These are phyloP conservation scores for Emmonsiellopsis sp. DNA, from an alignment of 2,329 filamentous ascomycete genomes.

Conservation along the genomic window DNA sequence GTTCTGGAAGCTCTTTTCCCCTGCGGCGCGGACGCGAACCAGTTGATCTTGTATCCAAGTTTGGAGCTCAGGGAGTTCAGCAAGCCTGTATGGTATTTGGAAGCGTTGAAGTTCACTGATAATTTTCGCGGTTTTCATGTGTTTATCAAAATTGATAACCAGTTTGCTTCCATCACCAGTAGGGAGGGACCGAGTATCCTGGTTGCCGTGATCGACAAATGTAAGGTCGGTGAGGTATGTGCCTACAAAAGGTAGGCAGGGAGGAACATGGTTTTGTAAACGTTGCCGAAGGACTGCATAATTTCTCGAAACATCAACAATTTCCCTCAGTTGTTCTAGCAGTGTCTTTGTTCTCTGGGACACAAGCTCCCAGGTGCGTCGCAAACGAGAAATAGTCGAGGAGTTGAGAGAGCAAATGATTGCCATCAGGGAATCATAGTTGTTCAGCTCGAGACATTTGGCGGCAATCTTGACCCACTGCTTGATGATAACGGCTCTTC, in stretches of 20 bases:
- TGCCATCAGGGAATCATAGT: constrained; percentile 94
- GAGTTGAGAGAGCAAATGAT: constrained; percentile 92
- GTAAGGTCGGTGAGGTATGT: constrained; percentile 95
- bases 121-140: constrained; percentile 87
- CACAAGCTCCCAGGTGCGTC: constrained; percentile 84
- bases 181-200: constrained; percentile 68
- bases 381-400: constrained; percentile 79
- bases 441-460: constrained; percentile 79
- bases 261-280: constrained; percentile 76
- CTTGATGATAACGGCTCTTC: constrained; percentile 81
- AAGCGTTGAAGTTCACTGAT: constrained; percentile 94
- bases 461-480: constrained; percentile 95
- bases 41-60: constrained; percentile 85
- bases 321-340: constrained; percentile 68
- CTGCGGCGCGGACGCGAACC: constrained; percentile 58
- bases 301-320: constrained; percentile 85
- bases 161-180: constrained; percentile 54
- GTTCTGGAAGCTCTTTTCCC: constrained; percentile 54
- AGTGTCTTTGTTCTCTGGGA: constrained; percentile 73
- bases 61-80: constrained; percentile 78
- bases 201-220: constrained; percentile 91
- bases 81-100: constrained; percentile 82
- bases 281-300: constrained; percentile 77
- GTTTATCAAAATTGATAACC: constrained; percentile 97
- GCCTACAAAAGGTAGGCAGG: constrained; percentile 89